These are phyloP conservation scores for Pneumocystis jirovecii DNA, from an alignment of 1,139 yeast species.

Conservation along the genomic window DNA sequence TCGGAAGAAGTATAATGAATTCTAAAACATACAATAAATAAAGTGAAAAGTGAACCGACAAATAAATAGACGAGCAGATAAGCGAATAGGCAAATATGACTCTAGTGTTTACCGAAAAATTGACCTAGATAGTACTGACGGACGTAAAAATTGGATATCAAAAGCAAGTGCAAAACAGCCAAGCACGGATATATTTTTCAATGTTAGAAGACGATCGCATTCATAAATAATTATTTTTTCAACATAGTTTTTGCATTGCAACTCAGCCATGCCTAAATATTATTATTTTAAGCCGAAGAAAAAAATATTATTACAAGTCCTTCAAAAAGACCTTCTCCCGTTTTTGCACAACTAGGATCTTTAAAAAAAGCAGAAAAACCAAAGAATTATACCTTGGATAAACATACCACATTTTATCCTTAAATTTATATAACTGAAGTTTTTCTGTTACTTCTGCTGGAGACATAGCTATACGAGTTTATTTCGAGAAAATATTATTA, in stretches of 20 bases:
- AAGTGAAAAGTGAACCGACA: background rate
- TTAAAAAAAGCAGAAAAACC: background rate
- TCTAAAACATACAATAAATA: background rate
- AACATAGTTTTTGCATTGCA: background rate
- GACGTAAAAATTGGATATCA: background rate
- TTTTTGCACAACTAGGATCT: slow-evolving; percentile 50
- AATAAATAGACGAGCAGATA: background rate
- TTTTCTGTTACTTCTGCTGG: slow-evolving; percentile 81
- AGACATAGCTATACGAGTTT: slow-evolving; percentile 42
- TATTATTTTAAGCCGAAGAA: slow-evolving; percentile 26
- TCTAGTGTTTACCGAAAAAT: background rate
- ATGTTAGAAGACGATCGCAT: background rate
- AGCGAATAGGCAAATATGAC: background rate
- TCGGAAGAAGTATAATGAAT: slow-evolving; percentile 15
- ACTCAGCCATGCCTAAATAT: slow-evolving; percentile 4
- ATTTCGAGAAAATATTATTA: background rate
- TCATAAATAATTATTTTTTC: background rate
- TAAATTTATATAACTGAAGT: slow-evolving; percentile 66
- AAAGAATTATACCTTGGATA: slow-evolving; percentile 35
- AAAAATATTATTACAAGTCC: slow-evolving; percentile 65
- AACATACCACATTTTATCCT: slow-evolving; percentile 83
- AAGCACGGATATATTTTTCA: background rate
- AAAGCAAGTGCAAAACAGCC: background rate
- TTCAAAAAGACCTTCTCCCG: slow-evolving; percentile 83
- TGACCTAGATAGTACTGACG: background rate